phyloP scores from a whole-genome alignment of 2,329 filamentous ascomycete genomes.

The Rhynchosporium graminicola region DNA sequence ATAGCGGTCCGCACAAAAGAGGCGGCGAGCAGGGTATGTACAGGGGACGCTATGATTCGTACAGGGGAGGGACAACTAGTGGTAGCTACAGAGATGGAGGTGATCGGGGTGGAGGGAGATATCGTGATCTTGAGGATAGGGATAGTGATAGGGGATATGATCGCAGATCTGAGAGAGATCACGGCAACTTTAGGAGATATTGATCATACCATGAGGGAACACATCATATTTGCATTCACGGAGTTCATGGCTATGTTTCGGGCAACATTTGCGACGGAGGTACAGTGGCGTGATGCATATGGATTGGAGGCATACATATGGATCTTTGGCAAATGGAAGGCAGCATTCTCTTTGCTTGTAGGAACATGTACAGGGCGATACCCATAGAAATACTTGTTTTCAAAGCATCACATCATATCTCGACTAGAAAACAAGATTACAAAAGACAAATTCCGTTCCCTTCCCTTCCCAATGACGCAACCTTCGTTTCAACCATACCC shows the following conservation, averaged over 20 bases:
- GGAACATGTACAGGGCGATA: conserved; percentile 17
- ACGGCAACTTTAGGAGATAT: conserved; percentile 12
- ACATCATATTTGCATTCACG: conserved; percentile 11
- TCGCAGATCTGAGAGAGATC: conserved; percentile 4
- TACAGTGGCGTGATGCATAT: neutral
- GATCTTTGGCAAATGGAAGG: neutral
- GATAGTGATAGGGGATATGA: conserved; percentile 13
- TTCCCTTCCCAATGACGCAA: too few relatives aligned
- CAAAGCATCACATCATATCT: neutral
- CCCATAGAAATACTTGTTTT: conserved; percentile 17
- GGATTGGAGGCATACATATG: too few relatives aligned
- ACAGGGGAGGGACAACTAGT: conserved; percentile 1
- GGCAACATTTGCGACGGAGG: neutral
- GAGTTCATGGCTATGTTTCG: conserved; percentile 12
- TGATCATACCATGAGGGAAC: neutral
- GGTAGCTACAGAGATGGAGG: conserved; percentile 2
- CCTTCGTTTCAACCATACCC: too few relatives aligned
- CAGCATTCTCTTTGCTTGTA: conserved; percentile 12
- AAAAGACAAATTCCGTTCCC: too few relatives aligned
- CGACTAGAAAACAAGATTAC: too few relatives aligned
- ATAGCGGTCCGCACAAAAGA: conserved; percentile 19
- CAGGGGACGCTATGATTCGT: conserved; percentile 11
- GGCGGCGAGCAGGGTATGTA: conserved; percentile 11
- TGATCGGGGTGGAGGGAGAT: conserved; percentile 2
- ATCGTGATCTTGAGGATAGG: neutral